These are phyloP conservation scores for Westerdykella aurantiaca DNA, from an alignment of 2,329 filamentous ascomycete genomes.

Conservation along the genomic window DNA sequence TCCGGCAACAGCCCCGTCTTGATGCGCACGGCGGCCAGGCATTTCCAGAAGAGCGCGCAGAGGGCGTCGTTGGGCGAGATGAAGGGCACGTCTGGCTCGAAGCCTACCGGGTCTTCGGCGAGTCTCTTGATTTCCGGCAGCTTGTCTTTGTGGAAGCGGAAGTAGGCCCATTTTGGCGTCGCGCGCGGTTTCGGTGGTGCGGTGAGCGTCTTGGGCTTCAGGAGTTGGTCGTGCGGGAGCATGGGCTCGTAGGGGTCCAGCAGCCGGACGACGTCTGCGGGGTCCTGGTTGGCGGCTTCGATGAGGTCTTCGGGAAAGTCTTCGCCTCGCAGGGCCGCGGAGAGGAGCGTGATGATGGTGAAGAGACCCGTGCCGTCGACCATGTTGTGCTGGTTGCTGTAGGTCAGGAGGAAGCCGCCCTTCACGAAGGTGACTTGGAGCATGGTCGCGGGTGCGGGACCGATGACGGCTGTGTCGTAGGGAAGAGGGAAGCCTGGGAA, in stretches of 20 bases:
- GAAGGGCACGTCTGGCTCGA: constrained; percentile 16
- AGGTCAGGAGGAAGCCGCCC: constrained; percentile 23
- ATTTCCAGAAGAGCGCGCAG: constrained; percentile 33
- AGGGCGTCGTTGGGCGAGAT: constrained; percentile 30
- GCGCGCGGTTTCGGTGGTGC: constrained; percentile 5
- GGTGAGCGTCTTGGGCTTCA: constrained; percentile 4
- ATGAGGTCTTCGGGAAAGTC: constrained; percentile 10
- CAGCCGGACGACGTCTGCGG: constrained; percentile 13
- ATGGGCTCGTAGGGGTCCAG: constrained; percentile 12
- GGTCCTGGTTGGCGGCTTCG: constrained; percentile 15
- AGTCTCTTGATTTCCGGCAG: constrained; percentile 10
- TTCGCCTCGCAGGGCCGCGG: constrained; percentile 12
- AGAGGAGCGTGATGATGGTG: constrained; percentile 19
- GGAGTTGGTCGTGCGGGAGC: constrained; percentile 8
- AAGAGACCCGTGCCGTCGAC: constrained; percentile 24
- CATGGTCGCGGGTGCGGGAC: constrained; percentile 11
- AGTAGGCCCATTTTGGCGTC: constrained; percentile 11
- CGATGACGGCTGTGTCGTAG: constrained; percentile 13
- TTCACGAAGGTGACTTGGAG: constrained; percentile 21
- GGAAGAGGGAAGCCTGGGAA: constrained; percentile 22
- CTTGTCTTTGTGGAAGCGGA: constrained; percentile 13
- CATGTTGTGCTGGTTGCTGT: constrained; percentile 27
- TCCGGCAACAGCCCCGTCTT: constrained; percentile 3
- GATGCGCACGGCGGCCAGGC: constrained; percentile 21
- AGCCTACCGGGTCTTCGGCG: constrained; percentile 11